A percentile compares a stretch with the other conserved stretches of the same genome.
Evolutionary conservation across 257 asterid genomes (phyloP).

Genomic region (Pogostemon cablin): DNA sequence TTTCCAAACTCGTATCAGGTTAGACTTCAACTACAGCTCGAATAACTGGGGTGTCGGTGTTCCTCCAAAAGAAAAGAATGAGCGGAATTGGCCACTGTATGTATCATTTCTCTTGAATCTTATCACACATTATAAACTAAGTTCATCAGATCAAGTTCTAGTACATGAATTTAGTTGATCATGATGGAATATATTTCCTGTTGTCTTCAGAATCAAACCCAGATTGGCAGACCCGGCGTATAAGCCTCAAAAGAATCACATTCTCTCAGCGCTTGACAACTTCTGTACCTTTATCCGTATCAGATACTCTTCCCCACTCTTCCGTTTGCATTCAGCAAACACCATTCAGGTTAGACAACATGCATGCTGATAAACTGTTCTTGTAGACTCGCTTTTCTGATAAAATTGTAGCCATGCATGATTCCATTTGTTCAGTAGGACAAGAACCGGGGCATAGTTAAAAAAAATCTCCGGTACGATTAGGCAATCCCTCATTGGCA

Average conservation of each 20-base stretch:
- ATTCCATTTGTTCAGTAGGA: too few species aligned
- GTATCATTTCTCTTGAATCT: slow-evolving; percentile 33
- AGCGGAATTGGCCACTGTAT: slow-evolving; percentile 83
- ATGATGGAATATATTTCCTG: slow-evolving; percentile 1
- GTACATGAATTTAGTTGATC: neutral
- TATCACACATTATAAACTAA: neutral
- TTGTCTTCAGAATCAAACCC: slow-evolving; percentile 67
- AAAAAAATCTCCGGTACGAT: too few species aligned
- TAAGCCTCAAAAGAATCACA: slow-evolving; percentile 74
- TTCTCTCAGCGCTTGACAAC: slow-evolving; percentile 76
- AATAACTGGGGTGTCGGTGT: slow-evolving; percentile 98
- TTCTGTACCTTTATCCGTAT: slow-evolving; percentile 62
- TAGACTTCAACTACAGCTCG: slow-evolving; percentile 85
- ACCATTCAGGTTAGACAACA: slow-evolving; percentile 69
- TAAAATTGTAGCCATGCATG: too few species aligned
- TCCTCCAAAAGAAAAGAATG: slow-evolving; percentile 90
- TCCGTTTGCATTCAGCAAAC: slow-evolving; percentile 71
- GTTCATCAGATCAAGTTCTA: neutral
- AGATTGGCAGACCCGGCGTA: slow-evolving; percentile 76
- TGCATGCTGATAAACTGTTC: neutral
- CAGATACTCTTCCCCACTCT: slow-evolving; percentile 95
- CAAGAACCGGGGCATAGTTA: too few species aligned
- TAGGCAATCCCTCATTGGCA: too few species aligned
- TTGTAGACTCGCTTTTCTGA: too few species aligned
- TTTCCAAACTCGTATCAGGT: slow-evolving; percentile 44